phyloP scores from a whole-genome alignment of 129 eudicot genomes.

The Escallonia herrerae region DNA sequence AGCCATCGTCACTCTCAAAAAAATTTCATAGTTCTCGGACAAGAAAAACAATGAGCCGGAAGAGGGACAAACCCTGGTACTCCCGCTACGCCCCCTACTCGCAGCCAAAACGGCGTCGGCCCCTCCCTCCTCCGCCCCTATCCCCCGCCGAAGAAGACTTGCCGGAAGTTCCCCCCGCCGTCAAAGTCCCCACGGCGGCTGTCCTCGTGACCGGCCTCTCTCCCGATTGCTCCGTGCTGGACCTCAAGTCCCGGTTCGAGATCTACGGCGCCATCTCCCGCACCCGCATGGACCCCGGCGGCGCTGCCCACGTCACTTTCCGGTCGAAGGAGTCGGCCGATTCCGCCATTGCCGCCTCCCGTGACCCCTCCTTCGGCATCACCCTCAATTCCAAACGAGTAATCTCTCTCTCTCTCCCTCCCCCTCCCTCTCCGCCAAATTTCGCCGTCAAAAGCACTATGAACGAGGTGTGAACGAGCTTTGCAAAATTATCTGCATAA shows the following conservation, averaged over 20 bases:
- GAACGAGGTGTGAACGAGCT: too few species aligned
- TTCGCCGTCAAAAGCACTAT: constrained; percentile 11
- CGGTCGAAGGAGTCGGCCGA: constrained; percentile 24
- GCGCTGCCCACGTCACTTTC: constrained; percentile 37
- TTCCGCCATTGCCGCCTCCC: too few species aligned
- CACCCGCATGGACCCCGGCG: constrained; percentile 32
- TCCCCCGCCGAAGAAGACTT: constrained; percentile 7
- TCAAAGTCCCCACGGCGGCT: constrained; percentile 15
- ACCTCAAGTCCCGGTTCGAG: constrained; percentile 41
- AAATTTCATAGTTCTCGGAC: too few species aligned
- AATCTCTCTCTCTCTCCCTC: constrained; percentile 3
- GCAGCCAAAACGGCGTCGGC: constrained; percentile 42
- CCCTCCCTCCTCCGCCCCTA: constrained; percentile 12
- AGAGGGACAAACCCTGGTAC: constrained; percentile 14
- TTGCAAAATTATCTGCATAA: too few species aligned
- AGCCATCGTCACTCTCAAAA: too few species aligned
- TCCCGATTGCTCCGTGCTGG: constrained; percentile 31
- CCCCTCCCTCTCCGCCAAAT: constrained; percentile 24
- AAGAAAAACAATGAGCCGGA: constrained; percentile 20
- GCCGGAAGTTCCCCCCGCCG: constrained; percentile 5
- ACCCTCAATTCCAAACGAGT: too few species aligned
- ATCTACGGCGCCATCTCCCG: constrained; percentile 44
- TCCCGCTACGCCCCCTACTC: too few species aligned
- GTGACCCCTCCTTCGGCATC: too few species aligned
- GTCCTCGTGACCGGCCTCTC: constrained; percentile 37